A percentile compares a stretch with the other conserved stretches of the same genome.
Conservation (phyloP, 495 filamentous ascomycete species). For the Penicillium riverlandense region DNA sequence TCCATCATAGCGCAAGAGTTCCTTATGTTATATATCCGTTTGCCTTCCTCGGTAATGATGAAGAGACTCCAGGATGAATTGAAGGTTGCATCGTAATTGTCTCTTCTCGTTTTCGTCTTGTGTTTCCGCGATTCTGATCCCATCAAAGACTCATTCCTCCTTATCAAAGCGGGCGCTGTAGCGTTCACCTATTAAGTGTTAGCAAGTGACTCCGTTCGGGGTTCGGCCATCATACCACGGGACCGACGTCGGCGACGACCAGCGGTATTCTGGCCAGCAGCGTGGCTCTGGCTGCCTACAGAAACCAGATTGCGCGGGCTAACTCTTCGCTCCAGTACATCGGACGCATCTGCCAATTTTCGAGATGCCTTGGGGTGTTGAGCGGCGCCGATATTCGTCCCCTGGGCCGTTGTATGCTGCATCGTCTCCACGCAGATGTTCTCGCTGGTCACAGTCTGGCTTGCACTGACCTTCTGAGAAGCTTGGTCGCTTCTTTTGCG, state of each 20-base stretch:
- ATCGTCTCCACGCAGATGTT: too few species aligned
- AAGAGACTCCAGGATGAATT: too few species aligned
- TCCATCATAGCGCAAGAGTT: too few species aligned
- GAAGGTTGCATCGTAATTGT: too few species aligned
- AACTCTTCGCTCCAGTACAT: slow-evolving; percentile 4
- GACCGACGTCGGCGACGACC: slow-evolving; percentile 15
- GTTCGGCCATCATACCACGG: slow-evolving; percentile 13
- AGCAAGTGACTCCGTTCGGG: background rate
- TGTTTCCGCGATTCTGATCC: background rate
- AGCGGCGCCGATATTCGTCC: background rate
- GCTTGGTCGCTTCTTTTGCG: background rate
- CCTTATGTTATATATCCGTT: too few species aligned
- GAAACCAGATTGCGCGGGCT: slow-evolving; percentile 16
- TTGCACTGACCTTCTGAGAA: too few species aligned
- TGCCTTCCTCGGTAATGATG: too few species aligned
- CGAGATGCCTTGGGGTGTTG: background rate
- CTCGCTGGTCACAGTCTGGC: too few species aligned
- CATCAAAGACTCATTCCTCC: slow-evolving; percentile 4
- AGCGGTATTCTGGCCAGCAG: slow-evolving; percentile 1
- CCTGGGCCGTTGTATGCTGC: background rate
- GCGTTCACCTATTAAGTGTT: slow-evolving; percentile 17
- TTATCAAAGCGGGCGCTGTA: slow-evolving; percentile 30
- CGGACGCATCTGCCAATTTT: background rate
- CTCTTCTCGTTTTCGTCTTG: too few species aligned
- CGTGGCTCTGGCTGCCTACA: slow-evolving; percentile 8